phyloP scores from a whole-genome alignment of 257 asterid genomes.

The Capsicum baccatum region DNA sequence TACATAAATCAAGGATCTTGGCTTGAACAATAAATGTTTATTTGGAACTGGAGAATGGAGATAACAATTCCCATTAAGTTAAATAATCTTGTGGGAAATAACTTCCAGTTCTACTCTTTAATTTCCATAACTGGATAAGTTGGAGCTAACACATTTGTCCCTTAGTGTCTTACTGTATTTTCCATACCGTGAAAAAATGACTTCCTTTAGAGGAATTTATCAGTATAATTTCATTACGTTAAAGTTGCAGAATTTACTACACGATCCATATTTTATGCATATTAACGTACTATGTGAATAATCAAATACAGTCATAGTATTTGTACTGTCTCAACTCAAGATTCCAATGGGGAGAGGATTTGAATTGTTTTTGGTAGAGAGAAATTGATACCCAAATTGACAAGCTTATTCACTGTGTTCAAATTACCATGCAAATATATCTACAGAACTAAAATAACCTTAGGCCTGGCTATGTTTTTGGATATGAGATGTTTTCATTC shows the following conservation, averaged over 20 bases:
- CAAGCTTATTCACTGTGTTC: no score
- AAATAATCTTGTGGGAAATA: not conserved
- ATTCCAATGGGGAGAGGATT: not conserved
- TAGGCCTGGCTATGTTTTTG: no score
- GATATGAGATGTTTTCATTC: no score
- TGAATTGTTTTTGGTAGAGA: not conserved
- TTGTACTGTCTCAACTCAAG: constrained; percentile 1
- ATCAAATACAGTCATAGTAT: not conserved
- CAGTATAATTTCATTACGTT: not conserved
- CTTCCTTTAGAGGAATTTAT: no score
- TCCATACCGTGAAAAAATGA: not conserved
- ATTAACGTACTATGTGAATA: not conserved
- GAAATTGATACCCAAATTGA: no score
- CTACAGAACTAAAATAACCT: no score
- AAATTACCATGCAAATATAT: no score
- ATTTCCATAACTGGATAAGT: not conserved
- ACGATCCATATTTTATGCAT: not conserved
- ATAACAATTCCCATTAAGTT: no score
- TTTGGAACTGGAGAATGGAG: no score
- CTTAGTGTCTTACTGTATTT: not conserved
- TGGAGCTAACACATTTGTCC: not conserved
- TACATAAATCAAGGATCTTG: no score
- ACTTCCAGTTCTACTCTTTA: not conserved
- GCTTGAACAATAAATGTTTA: no score
- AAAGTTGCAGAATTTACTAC: not conserved